Conservation (phyloP, 495 filamentous ascomycete species). For the Aspergillus hancockii region DNA sequence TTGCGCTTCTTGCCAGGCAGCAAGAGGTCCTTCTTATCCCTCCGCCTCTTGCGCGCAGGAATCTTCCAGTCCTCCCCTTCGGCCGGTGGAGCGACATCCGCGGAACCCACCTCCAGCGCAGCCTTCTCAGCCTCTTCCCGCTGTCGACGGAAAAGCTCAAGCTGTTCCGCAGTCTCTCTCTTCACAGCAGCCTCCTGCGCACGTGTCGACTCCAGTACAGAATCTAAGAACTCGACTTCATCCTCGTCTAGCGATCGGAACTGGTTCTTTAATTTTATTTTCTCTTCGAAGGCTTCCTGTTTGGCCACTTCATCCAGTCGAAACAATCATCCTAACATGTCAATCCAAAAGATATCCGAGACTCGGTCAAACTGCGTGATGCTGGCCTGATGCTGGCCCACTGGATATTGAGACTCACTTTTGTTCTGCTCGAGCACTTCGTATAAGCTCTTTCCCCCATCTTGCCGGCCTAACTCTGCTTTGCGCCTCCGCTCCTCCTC, state of each 20-base stretch:
- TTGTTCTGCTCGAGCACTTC: constrained; percentile 93
- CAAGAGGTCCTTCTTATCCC: constrained; percentile 52
- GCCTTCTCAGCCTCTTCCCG: constrained; percentile 66
- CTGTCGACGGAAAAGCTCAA: constrained; percentile 68
- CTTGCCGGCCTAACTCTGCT: constrained; percentile 55
- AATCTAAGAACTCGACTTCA: constrained; percentile 89
- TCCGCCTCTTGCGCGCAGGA: constrained; percentile 59
- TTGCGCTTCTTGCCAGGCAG: constrained; percentile 62
- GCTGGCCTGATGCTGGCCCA: no score
- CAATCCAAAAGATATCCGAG: constrained; percentile 31
- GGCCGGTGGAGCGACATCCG: constrained; percentile 31
- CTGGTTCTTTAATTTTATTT: constrained; percentile 82
- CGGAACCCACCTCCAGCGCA: constrained; percentile 38
- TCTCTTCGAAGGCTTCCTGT: constrained; percentile 95
- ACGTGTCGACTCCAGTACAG: constrained; percentile 66
- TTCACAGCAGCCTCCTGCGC: constrained; percentile 72
- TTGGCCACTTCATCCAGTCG: constrained; percentile 68
- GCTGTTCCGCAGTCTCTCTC: constrained; percentile 71
- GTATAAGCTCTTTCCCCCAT: constrained; percentile 72
- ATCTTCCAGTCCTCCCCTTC: constrained; percentile 57
- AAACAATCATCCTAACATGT: constrained; percentile 53
- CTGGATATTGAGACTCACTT: constrained; percentile 56
- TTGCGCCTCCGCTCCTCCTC: constrained; percentile 66
- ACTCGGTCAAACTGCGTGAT: neutral
- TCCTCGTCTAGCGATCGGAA: constrained; percentile 93